Conservation (phyloP, 331 rosid genomes). For the Rhamnella rubrinervis region DNA sequence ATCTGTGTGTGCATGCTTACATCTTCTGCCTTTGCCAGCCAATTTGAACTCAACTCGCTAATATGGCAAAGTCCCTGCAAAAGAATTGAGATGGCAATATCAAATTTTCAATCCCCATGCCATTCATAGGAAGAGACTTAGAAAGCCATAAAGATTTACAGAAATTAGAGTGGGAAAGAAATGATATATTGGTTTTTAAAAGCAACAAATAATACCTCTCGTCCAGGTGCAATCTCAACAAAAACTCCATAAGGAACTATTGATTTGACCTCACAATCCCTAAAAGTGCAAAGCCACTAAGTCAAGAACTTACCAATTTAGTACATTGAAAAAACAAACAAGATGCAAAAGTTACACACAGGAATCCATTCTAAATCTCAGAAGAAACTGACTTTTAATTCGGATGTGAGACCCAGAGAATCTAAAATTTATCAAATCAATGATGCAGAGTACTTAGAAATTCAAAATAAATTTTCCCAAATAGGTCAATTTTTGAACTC, state of each 20-base stretch:
- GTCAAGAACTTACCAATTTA: slow-evolving; percentile 8
- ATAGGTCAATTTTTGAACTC: no score
- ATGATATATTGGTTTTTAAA: neutral
- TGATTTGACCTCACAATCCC: slow-evolving; percentile 90
- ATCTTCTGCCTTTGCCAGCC: slow-evolving; percentile 96
- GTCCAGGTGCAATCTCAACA: slow-evolving; percentile 94
- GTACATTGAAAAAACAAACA: neutral
- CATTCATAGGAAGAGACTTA: neutral
- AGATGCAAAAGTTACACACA: neutral
- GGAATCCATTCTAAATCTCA: neutral
- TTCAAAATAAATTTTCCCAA: no score
- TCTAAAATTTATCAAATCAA: neutral
- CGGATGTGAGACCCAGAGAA: neutral
- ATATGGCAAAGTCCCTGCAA: slow-evolving; percentile 95
- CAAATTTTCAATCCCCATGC: slow-evolving; percentile 9
- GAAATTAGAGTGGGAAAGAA: neutral
- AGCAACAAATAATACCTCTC: slow-evolving; percentile 64
- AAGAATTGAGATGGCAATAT: slow-evolving; percentile 29
- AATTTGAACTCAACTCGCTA: slow-evolving; percentile 85
- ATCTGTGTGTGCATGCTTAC: slow-evolving; percentile 30
- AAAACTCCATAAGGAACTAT: slow-evolving; percentile 79
- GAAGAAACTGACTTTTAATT: neutral
- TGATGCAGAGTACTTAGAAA: no score
- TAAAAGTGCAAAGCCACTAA: slow-evolving; percentile 33
- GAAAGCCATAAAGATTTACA: neutral